Percentiles rank a stretch among this genome's conserved stretches.
Conservation (phyloP, 495 filamentous ascomycete species). For the Mycothermus thermophilus region DNA sequence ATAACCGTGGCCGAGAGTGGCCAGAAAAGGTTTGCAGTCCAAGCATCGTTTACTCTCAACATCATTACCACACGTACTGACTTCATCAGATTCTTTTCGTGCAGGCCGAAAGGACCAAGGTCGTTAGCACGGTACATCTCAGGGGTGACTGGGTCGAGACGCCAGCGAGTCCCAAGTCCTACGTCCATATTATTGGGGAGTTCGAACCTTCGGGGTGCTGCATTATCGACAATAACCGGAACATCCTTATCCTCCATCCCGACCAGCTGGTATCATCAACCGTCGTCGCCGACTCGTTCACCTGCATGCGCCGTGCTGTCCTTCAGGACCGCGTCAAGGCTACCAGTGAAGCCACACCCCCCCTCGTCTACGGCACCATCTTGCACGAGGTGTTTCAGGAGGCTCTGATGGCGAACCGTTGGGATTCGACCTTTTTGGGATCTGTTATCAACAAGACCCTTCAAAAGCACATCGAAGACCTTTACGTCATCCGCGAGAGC, state of each 20-base stretch:
- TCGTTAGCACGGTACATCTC: slow-evolving; percentile 54
- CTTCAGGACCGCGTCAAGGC: slow-evolving; percentile 89
- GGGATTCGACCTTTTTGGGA: slow-evolving; percentile 54
- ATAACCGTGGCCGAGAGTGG: slow-evolving; percentile 42
- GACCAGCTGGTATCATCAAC: slow-evolving; percentile 92
- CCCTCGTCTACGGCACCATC: slow-evolving; percentile 78
- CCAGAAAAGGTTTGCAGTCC: slow-evolving; percentile 52
- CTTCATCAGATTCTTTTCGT: slow-evolving; percentile 54
- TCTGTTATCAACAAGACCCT: slow-evolving; percentile 50
- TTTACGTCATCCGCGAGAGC: slow-evolving; percentile 70
- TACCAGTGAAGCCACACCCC: slow-evolving; percentile 56
- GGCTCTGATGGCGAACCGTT: slow-evolving; percentile 69
- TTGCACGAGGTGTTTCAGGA: slow-evolving; percentile 92
- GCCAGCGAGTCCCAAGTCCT: slow-evolving; percentile 54
- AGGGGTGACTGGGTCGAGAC: slow-evolving; percentile 77
- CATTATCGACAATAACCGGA: slow-evolving; percentile 58
- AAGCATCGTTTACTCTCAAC: too few species aligned
- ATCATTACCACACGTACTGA: too few species aligned
- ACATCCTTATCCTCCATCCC: slow-evolving; percentile 86
- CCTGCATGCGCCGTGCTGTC: slow-evolving; percentile 75
- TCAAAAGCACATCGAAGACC: slow-evolving; percentile 61
- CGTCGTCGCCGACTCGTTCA: slow-evolving; percentile 84
- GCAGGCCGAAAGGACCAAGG: slow-evolving; percentile 54
- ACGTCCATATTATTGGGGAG: slow-evolving; percentile 72
- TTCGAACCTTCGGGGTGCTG: slow-evolving; percentile 55